Conservation (phyloP, 306 rosid species). For the Vigna nakashimae region DNA sequence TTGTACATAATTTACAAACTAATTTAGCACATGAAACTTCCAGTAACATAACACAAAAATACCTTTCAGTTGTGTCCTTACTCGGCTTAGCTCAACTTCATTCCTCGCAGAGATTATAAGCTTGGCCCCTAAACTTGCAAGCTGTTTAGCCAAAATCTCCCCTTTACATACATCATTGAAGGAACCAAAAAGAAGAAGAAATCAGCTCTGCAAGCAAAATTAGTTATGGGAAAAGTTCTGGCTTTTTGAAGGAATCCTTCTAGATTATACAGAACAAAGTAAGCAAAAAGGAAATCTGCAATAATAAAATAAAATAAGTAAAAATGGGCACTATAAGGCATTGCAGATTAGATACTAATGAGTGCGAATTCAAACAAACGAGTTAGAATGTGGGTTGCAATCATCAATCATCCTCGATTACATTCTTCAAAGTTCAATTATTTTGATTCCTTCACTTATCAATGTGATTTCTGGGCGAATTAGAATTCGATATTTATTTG, state of each 20-base stretch:
- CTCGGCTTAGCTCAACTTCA: conserved; percentile 83
- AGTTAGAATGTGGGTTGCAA: background rate
- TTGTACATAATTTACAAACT: background rate
- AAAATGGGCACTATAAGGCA: conserved; percentile 7
- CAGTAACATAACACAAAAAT: conserved; percentile 30
- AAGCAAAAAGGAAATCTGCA: background rate
- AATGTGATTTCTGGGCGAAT: background rate
- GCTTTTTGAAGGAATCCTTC: background rate
- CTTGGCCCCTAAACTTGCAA: conserved; percentile 89
- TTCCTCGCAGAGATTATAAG: conserved; percentile 89
- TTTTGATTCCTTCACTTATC: background rate
- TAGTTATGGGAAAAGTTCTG: conserved; percentile 23
- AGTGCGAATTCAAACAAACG: no score
- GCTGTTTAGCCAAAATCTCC: conserved; percentile 86
- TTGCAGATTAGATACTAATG: background rate
- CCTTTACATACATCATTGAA: conserved; percentile 56
- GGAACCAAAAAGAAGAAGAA: background rate
- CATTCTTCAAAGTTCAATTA: conserved; percentile 10
- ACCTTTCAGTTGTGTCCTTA: conserved; percentile 79
- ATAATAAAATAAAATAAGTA: conserved; percentile 3
- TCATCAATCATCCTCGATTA: background rate
- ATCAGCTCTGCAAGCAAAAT: conserved; percentile 30
- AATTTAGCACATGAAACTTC: background rate
- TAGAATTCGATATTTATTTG: background rate
- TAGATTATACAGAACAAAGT: background rate